phyloP scores from a whole-genome alignment of 768 basidiomycete genomes.

The Boletus pseudopeckii region DNA sequence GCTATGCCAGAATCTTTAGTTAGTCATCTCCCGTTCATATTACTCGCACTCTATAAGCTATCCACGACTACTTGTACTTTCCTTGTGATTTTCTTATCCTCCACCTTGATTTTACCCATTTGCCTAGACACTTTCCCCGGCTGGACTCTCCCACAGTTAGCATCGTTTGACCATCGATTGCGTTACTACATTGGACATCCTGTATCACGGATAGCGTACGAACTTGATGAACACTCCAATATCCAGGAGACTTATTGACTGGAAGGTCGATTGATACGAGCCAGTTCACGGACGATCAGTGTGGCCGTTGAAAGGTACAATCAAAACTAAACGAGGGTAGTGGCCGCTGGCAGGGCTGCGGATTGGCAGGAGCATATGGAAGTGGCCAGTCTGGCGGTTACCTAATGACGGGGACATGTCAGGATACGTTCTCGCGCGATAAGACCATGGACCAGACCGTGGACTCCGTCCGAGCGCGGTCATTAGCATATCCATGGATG shows the following conservation, averaged over 20 bases:
- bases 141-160: conserved; percentile 14
- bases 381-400: background rate
- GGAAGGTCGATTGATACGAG: too few species aligned
- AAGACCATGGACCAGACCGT: background rate
- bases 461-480: background rate
- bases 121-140: conserved; percentile 11
- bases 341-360: background rate
- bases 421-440: background rate
- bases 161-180: conserved; percentile 6
- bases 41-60: conserved; percentile 29
- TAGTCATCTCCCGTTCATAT: conserved; percentile 33
- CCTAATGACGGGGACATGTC: background rate
- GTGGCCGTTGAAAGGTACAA: background rate
- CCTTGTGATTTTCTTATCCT: background rate
- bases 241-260: too few species aligned
- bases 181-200: conserved; percentile 13
- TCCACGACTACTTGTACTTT: conserved; percentile 28
- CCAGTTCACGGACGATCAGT: too few species aligned
- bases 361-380: background rate
- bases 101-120: conserved; percentile 1
- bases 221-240: conserved; percentile 12
- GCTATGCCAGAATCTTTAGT: conserved; percentile 64
- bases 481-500: background rate
- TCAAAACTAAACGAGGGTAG: background rate
- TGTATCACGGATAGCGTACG: conserved; percentile 25